Evolutionary conservation across 2,329 filamentous ascomycete species (phyloP).

Genomic region (Thelonectria blattea): DNA sequence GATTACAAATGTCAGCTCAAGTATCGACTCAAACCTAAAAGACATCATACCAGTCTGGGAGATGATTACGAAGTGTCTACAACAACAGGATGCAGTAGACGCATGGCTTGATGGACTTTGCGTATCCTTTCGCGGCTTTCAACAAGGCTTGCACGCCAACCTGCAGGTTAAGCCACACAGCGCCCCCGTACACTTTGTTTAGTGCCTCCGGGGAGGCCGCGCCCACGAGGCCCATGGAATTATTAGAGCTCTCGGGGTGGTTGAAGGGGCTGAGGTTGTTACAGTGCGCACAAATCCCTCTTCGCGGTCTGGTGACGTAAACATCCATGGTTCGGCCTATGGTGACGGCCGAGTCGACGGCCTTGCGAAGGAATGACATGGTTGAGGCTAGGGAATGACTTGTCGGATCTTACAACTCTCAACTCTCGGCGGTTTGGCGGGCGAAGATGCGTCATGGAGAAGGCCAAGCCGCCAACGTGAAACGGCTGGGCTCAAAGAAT

Average conservation of each 20-base stretch:
- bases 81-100: not conserved
- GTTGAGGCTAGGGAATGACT: too few relatives aligned
- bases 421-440: too few relatives aligned
- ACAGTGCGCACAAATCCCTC: not conserved
- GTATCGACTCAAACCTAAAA: not conserved
- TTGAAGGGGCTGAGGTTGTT: slow-evolving; percentile 11
- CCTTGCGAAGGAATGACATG: slow-evolving; percentile 4
- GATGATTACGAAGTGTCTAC: not conserved
- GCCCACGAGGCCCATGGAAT: slow-evolving; percentile 4
- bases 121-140: not conserved
- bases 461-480: too few relatives aligned
- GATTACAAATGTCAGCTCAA: not conserved
- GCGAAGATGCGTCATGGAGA: too few relatives aligned
- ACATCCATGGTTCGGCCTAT: slow-evolving; percentile 1
- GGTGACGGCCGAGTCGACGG: slow-evolving; percentile 1
- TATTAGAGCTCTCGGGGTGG: slow-evolving; percentile 6
- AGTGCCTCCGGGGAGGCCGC: not conserved
- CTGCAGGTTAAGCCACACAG: slow-evolving; percentile 5
- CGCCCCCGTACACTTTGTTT: not conserved
- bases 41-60: slow-evolving; percentile 6
- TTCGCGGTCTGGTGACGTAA: slow-evolving; percentile 1
- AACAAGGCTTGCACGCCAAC: not conserved
- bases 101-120: not conserved
- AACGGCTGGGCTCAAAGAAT: too few relatives aligned
- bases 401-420: too few relatives aligned